Conservation (phyloP, 2,329 filamentous ascomycete species). For the Alternaria ethzedia region DNA sequence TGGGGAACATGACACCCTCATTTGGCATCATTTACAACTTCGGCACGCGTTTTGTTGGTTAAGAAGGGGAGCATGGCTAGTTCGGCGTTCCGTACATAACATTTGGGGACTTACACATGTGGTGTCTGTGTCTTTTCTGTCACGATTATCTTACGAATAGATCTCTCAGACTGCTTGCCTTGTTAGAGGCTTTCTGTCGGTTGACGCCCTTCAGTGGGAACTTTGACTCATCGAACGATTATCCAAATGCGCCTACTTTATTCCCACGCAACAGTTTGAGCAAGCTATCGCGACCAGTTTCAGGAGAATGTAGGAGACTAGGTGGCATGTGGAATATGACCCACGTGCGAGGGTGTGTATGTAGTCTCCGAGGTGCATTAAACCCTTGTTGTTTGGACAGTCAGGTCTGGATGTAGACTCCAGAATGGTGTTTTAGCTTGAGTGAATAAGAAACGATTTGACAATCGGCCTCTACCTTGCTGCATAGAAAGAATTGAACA, state of each 20-base stretch:
- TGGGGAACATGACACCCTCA: slow-evolving; percentile 14
- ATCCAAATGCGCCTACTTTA: neutral
- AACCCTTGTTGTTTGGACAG: neutral
- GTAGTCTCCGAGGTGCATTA: neutral
- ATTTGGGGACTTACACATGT: neutral
- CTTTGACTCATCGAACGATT: neutral
- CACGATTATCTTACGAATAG: slow-evolving; percentile 12
- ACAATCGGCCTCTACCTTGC: neutral
- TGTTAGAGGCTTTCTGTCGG: neutral
- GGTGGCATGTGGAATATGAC: neutral
- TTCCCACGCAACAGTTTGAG: neutral
- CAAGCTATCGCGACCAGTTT: neutral
- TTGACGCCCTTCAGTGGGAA: neutral
- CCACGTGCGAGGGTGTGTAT: neutral
- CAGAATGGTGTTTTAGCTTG: neutral
- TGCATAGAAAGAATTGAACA: neutral
- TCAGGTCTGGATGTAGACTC: neutral
- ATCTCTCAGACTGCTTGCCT: slow-evolving; percentile 12
- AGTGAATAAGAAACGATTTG: neutral
- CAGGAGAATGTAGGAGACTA: neutral
- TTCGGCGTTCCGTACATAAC: slow-evolving; percentile 16
- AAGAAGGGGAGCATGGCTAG: slow-evolving; percentile 15
- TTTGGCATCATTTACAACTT: slow-evolving; percentile 10
- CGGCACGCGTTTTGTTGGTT: slow-evolving; percentile 12
- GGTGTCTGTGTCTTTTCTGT: slow-evolving; percentile 9